Evolutionary conservation across 2,329 filamentous ascomycete species (phyloP), one percentile per base, ranked within the genome.

Genomic region (Penicillium sp.): DNA sequence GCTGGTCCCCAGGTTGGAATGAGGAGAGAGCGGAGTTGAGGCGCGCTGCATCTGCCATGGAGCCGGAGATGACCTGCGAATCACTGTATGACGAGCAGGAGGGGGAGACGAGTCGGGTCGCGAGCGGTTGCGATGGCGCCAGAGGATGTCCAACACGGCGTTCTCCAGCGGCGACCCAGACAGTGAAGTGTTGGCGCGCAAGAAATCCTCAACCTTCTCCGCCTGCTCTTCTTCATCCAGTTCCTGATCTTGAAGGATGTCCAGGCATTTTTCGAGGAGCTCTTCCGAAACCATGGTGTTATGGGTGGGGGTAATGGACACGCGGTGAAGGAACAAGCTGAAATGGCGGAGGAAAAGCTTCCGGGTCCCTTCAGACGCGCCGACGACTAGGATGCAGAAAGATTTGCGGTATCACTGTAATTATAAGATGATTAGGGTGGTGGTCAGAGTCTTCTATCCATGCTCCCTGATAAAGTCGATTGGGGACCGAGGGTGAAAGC

Each of bases 221-320:
- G 88, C 92, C 78, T 93, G 95, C 66, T 96, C 92, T 72, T 98
- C 93, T 56, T 97, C 93, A 63, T 95, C 89, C 54, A 95, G 78
- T 47, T 80, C 78, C 50, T 83, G 75, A 72, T 96, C 86, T 75
- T 93, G 85, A 57, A 98, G 81, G 66, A 96, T 82, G 45, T 89
- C 88, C 68, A 95, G 82, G 71, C 90, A 95, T 65, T 93, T 81
- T 63, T 96, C 90, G 76, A 95, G 95, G 48, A 92, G 84, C 62
- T 91, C 84, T 78, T 97, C 92, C 63, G 91, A 88, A 55, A 95
- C 85, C 92, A 97, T 96, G 67, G 55, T 80, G 72, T 53, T 28
- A 47, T 46, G 53, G 44, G 53, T 42, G 28, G 44, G 39, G 58
- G 42, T 40, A 49, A 38, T 15, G 24, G 38, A 44, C 42, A 49